phyloP scores from a whole-genome alignment of 140 eudicot genomes.

The Senecio squalidus region DNA sequence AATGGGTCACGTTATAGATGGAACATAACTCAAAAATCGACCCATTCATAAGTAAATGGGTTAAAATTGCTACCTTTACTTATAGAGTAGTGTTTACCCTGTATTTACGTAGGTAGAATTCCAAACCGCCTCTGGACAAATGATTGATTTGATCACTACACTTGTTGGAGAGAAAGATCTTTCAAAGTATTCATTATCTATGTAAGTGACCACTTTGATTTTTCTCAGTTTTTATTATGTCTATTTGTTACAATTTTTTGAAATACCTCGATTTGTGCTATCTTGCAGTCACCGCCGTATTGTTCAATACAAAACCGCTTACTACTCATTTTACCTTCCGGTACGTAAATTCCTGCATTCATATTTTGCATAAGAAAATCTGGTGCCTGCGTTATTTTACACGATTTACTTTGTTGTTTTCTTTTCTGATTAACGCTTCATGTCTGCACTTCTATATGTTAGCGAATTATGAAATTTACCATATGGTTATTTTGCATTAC shows the following conservation, averaged over 20 bases:
- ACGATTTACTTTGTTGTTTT: neutral
- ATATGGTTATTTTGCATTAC: neutral
- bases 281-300: constrained; percentile 81
- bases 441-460: neutral
- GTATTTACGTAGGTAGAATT: constrained; percentile 64
- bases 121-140: constrained; percentile 87
- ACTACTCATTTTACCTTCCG: constrained; percentile 89
- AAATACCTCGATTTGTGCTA: constrained; percentile 9
- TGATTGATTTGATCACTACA: constrained; percentile 91
- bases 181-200: constrained; percentile 67
- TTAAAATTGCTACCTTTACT: too few relatives aligned
- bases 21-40: too few relatives aligned
- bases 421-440: constrained; percentile 4
- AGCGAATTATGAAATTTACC: neutral
- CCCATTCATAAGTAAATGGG: too few relatives aligned
- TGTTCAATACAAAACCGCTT: constrained; percentile 91
- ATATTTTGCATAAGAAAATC: neutral
- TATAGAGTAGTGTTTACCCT: constrained; percentile 7
- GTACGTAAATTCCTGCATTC: constrained; percentile 38
- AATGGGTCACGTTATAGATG: too few relatives aligned
- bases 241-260: constrained; percentile 5
- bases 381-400: too few relatives aligned
- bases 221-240: neutral
- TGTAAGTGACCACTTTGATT: constrained; percentile 36
- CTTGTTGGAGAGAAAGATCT: constrained; percentile 86